Percentiles rank a stretch among this genome's conserved stretches.
These are phyloP conservation scores for Hanseniaspora occidentalis DNA, from an alignment of 805 yeast genomes.

Conservation along the genomic window DNA sequence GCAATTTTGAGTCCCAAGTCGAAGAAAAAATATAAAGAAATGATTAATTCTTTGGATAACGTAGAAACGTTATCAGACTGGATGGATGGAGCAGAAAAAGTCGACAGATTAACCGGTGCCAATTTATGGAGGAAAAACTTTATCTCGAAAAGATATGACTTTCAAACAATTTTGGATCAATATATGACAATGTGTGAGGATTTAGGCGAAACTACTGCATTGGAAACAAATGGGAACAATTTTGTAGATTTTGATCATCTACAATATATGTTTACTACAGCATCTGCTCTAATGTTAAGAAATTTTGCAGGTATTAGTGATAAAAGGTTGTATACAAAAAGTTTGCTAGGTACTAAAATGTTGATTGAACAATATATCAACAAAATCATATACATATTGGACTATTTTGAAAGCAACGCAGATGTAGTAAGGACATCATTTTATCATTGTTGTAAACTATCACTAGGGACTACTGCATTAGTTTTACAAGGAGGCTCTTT, in stretches of 20 bases:
- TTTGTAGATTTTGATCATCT: constrained; percentile 41
- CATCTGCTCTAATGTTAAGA: constrained; percentile 58
- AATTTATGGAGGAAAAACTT: constrained; percentile 74
- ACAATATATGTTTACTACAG: constrained; percentile 52
- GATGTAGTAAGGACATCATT: constrained; percentile 50
- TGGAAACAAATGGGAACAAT: constrained; percentile 11
- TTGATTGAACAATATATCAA: constrained; percentile 58
- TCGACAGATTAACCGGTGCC: constrained; percentile 41
- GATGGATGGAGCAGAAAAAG: constrained; percentile 31
- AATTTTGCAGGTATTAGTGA: constrained; percentile 88
- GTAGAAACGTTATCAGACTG: neutral
- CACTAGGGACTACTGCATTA: constrained; percentile 83
- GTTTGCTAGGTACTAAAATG: constrained; percentile 79
- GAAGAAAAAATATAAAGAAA: neutral
- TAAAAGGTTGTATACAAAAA: constrained; percentile 62
- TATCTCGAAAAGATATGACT: constrained; percentile 71
- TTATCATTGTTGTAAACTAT: constrained; percentile 75
- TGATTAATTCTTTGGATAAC: neutral
- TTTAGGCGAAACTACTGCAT: constrained; percentile 27
- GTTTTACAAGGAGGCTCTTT: constrained; percentile 90
- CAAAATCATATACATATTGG: constrained; percentile 64
- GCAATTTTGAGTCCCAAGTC: neutral
- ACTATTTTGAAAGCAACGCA: constrained; percentile 34
- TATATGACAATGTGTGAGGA: constrained; percentile 51
- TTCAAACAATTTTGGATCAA: constrained; percentile 65